Evolutionary conservation across 2,329 filamentous ascomycete genomes (phyloP).

Genomic region (Paradendryphiella salina): DNA sequence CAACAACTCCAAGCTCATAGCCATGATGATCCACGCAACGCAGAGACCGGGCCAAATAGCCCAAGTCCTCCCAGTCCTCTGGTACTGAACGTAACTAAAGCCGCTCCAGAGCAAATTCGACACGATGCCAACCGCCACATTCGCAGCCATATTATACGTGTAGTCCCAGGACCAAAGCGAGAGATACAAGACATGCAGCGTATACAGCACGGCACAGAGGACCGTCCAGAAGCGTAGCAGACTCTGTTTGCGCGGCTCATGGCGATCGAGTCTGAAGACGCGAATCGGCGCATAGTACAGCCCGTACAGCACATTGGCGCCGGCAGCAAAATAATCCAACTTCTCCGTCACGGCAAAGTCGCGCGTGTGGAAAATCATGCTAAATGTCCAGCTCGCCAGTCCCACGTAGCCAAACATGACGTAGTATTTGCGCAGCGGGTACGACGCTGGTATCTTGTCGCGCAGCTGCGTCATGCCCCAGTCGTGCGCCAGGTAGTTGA

Average conservation of each 20-base stretch:
- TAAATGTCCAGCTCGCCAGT: slow-evolving; percentile 81
- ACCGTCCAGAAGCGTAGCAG: slow-evolving; percentile 75
- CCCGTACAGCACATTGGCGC: slow-evolving; percentile 86
- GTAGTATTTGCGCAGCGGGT: slow-evolving; percentile 81
- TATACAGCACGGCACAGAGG: slow-evolving; percentile 71
- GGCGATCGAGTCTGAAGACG: slow-evolving; percentile 77
- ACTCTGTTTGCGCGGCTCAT: slow-evolving; percentile 53
- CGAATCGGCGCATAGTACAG: slow-evolving; percentile 83
- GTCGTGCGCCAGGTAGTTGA: slow-evolving; percentile 87
- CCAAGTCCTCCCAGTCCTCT: slow-evolving; percentile 73
- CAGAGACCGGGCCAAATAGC: slow-evolving; percentile 87
- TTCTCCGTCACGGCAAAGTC: slow-evolving; percentile 88
- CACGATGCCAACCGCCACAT: slow-evolving; percentile 77
- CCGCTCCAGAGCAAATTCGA: slow-evolving; percentile 84
- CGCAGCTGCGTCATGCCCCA: slow-evolving; percentile 73
- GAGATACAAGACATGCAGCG: slow-evolving; percentile 78
- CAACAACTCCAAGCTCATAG: slow-evolving; percentile 93
- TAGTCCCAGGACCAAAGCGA: slow-evolving; percentile 91
- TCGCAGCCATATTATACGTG: slow-evolving; percentile 96
- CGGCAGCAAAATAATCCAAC: slow-evolving; percentile 93
- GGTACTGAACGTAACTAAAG: slow-evolving; percentile 77
- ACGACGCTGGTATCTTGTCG: slow-evolving; percentile 69
- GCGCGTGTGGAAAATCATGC: slow-evolving; percentile 87
- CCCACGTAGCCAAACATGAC: slow-evolving; percentile 78
- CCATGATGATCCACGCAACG: slow-evolving; percentile 86